Evolutionary conservation across 192 early-diverging fungal species (phyloP), one percentile per base, ranked within the genome.

Genomic region (Coemansia sp.): DNA sequence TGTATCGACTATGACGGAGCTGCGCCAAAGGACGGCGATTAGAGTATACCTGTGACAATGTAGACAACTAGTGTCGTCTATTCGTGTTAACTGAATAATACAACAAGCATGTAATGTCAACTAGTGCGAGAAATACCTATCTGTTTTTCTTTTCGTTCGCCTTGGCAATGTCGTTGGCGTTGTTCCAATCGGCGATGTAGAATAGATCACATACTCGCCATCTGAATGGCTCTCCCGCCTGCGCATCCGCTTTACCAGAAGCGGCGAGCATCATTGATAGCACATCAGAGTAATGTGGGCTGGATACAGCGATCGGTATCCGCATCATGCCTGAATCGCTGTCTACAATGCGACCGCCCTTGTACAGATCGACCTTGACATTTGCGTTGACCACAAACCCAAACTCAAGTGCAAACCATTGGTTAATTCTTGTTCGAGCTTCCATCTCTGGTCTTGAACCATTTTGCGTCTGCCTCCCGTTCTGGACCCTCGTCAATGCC

Each of bases 161-260:
- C 34, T 50, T 52, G 11, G 49, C n/a, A 0, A 20, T 20, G 5
- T 36, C 58, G 8, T 23, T 48, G 8, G 49, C 49, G 23, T 52
- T 52, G 23, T 52, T 52, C 49, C 23, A 14, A 11, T 74, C 71
- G 0, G 55, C 56, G 19, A 67, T 60, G 35, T 67, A 60, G 55
- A 74, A 66, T 23, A 74, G 38, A 49, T 74, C 71, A 35, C 60
- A 52, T 45, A 74, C 65, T 13, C 25, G 20, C 71, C 71, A 74
- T 32, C 71, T 73, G 25, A 74, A 74, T 10, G 71, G 66, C 62
- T 74, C 71, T 2, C 62, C 59, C 8, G 49, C 38, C 5, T 33
- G 23, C n/a, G 56, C 59, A 0, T 34, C 49, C 15, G 61, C 62
- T 3, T 9, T 9, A 5, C 62, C 14, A 3, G 41, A 29, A 4